Conservation (phyloP, 257 asterid species). For the Solanum chmielewskii region DNA sequence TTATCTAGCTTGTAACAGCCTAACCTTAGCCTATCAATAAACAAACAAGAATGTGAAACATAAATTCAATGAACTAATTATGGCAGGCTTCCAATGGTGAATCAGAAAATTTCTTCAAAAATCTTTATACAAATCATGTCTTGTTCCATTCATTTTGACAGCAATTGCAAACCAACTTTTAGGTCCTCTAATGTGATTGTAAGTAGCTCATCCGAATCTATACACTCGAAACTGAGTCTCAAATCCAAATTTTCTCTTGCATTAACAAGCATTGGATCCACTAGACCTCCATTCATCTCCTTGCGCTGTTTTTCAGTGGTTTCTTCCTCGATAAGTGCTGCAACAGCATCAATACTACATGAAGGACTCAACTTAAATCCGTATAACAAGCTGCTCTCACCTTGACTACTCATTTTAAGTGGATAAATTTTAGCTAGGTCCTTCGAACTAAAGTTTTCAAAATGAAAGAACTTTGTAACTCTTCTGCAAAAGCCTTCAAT, state of each 20-base stretch:
- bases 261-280: not conserved
- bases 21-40: not conserved
- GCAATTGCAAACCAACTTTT: not conserved
- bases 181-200: not conserved
- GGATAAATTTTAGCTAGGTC: slow-evolving; percentile 70
- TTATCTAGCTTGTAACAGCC: not conserved
- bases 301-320: slow-evolving; percentile 19
- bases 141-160: not conserved
- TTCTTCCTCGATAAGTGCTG: slow-evolving; percentile 41
- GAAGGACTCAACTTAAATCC: slow-evolving; percentile 69
- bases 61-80: not conserved
- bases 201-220: not conserved
- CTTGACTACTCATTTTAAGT: slow-evolving; percentile 54
- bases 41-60: not conserved
- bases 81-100: not conserved
- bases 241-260: not conserved
- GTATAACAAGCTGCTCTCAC: slow-evolving; percentile 37
- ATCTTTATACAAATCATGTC: not conserved
- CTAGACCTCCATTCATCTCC: not conserved
- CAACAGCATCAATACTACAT: slow-evolving; percentile 50
- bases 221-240: not conserved
- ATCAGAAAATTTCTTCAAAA: not conserved
- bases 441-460: slow-evolving; percentile 54
- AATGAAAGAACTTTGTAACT: slow-evolving; percentile 75
- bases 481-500: slow-evolving; percentile 89